These are phyloP conservation scores for Kazachstania bromeliacearum DNA, from an alignment of 805 yeast genomes.

Conservation along the genomic window DNA sequence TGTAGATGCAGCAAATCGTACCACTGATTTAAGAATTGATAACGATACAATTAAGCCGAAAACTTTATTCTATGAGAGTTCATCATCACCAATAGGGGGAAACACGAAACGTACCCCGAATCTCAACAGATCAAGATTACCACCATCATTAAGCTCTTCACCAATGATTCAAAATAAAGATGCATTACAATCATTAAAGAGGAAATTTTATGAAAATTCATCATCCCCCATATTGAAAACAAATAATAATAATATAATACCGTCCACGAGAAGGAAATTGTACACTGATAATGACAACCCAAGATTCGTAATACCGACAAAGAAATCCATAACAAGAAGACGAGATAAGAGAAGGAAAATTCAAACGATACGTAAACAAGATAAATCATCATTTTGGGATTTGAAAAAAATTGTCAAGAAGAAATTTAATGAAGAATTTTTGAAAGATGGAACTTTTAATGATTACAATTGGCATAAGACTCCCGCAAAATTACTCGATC, in stretches of 20 bases:
- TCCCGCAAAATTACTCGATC: slow-evolving; percentile 10
- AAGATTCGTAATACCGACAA: too few species aligned
- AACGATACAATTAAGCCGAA: not conserved
- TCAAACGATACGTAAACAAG: slow-evolving; percentile 7
- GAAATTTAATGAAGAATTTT: slow-evolving; percentile 15
- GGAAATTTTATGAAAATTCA: not conserved
- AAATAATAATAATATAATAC: too few species aligned
- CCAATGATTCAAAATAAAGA: too few species aligned
- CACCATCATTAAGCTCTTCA: too few species aligned
- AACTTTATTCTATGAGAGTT: slow-evolving; percentile 2
- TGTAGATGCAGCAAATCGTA: not conserved
- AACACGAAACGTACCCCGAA: not conserved
- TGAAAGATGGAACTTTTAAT: slow-evolving; percentile 10
- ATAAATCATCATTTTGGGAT: slow-evolving; percentile 15
- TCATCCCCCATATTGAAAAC: not conserved
- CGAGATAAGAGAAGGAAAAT: not conserved
- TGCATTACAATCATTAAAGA: not conserved
- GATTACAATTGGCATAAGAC: slow-evolving; percentile 21
- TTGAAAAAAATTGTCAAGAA: slow-evolving; percentile 15
- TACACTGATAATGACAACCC: too few species aligned
- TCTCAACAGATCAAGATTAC: not conserved
- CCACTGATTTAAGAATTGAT: not conserved
- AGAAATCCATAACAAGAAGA: slow-evolving; percentile 5
- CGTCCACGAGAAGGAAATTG: too few species aligned
- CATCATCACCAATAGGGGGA: not conserved